Conservation (phyloP, 2,329 filamentous ascomycete genomes). For the Teratosphaeria viscida region DNA sequence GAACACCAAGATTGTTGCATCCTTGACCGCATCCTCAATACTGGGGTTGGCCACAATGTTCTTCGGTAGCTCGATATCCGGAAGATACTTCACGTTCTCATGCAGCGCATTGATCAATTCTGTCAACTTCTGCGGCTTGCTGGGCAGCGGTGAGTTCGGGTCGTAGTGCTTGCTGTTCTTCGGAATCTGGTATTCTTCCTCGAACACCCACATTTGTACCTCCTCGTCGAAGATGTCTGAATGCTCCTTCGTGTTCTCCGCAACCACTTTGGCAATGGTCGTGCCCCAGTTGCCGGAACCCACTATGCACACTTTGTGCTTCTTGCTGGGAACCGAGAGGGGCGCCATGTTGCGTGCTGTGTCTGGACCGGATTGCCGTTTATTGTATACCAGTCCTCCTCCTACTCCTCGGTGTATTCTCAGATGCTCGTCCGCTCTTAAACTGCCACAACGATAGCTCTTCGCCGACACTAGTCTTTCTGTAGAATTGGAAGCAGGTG, state of each 20-base stretch:
- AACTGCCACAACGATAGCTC: not conserved
- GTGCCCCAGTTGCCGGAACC: conserved; percentile 98
- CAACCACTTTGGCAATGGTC: conserved; percentile 92
- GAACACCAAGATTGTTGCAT: conserved; percentile 85
- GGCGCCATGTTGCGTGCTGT: conserved; percentile 33
- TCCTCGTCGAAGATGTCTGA: conserved; percentile 72
- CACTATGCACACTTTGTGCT: conserved; percentile 87
- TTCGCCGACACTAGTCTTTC: not conserved
- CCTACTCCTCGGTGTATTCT: not conserved
- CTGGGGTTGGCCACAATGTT: conserved; percentile 82
- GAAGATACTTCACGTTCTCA: conserved; percentile 97
- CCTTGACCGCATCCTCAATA: conserved; percentile 66
- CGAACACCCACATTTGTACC: conserved; percentile 98
- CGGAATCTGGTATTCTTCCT: conserved; percentile 73
- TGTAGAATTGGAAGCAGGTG: not conserved
- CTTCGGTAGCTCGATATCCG: conserved; percentile 68
- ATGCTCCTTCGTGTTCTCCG: conserved; percentile 76
- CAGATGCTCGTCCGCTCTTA: not conserved
- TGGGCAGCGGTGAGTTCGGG: conserved; percentile 28
- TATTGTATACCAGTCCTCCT: not conserved
- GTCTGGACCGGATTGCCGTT: not conserved
- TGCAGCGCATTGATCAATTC: conserved; percentile 81
- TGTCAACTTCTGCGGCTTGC: conserved; percentile 73
- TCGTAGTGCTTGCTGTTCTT: conserved; percentile 65
- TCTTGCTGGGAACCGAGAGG: conserved; percentile 48